Evolutionary conservation across 176 grass and related monocot species (phyloP).

Genomic region (Carex cristatella): DNA sequence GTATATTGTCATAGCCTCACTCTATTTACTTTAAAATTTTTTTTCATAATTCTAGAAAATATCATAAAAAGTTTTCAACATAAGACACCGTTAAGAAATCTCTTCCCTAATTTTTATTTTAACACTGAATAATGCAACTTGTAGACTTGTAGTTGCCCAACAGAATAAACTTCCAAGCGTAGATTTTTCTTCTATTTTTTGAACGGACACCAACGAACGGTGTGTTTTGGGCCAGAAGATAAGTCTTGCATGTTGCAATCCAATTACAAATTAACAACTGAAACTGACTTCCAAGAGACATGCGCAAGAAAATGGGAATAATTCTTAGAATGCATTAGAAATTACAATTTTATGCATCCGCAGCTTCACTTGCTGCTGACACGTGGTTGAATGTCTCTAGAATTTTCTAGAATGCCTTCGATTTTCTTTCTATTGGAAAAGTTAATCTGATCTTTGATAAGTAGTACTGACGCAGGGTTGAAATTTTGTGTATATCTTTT

Average conservation of each 20-base stretch:
- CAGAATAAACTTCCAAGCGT: not conserved
- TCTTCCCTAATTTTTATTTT: no score
- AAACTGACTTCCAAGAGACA: no score
- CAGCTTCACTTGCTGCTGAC: not conserved
- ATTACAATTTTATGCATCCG: not conserved
- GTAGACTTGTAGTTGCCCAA: not conserved
- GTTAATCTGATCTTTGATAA: not conserved
- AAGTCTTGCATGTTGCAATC: not conserved
- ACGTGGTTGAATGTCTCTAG: not conserved
- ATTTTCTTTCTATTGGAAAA: not conserved
- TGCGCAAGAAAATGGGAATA: no score
- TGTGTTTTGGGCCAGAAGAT: not conserved
- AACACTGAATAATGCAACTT: not conserved
- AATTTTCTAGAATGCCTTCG: not conserved
- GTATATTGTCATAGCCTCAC: no score
- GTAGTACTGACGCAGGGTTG: not conserved
- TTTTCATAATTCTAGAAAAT: no score
- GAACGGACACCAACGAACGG: not conserved
- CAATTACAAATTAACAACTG: no score
- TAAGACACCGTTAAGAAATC: no score
- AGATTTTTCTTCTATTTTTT: not conserved
- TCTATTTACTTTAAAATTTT: no score
- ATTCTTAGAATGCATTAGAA: no score
- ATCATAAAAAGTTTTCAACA: no score
- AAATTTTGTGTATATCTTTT: not conserved